Base-by-base conservation (phyloP, 805 yeast genomes). In the Wickerhamiella galacta region DNA sequence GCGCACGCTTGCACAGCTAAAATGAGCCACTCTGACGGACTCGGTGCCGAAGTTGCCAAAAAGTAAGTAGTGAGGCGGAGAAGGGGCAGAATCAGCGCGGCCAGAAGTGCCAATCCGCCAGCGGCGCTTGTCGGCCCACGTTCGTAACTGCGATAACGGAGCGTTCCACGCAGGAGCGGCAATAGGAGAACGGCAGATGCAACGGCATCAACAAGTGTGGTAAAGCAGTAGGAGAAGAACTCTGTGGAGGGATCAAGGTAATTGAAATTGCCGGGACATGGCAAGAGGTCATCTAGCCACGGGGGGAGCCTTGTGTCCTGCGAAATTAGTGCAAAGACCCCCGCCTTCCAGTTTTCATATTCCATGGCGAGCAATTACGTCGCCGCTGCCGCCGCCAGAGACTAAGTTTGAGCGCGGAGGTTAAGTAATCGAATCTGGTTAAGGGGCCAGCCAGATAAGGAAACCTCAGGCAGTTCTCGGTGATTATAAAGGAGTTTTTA, bases 141-240 rank as follows among this genome's bases (percentile, higher is more conserved):
- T 22, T 30, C 42, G 14, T 42, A 40, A 7, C 36, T 22, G 12
- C 23, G n/a, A 3, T 45, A 37, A 6, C 34, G 35, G n/a, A 6
- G 18, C 8, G 32, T n/a, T 3, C 37, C 36, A 23, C 25, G 27
- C 9, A 43, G 12, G 3, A 39, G 16, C 4, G 49, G 48, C 16
- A 37, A 17, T 5, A 33, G n/a, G 9, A 35, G 17, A 6, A 32
- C 22, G 3, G 31, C 16, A 8, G 48, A 28, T 2, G 38, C 23
- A 14, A 28, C 25, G 3, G 27, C 40, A 3, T 44, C 49, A 7
- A 36, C 32, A 4, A 39, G 11, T 7, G 39, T 20, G 8, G 39
- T 30, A 19, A 43, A 20, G 16, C 50, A 45, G 37, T 28, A 32
- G n/a, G 44, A 33, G 6, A 45, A 20, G 17, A 46, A 46, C 34